Conservation (phyloP, 2,329 filamentous ascomycete species). For the Neonectria sp. region DNA sequence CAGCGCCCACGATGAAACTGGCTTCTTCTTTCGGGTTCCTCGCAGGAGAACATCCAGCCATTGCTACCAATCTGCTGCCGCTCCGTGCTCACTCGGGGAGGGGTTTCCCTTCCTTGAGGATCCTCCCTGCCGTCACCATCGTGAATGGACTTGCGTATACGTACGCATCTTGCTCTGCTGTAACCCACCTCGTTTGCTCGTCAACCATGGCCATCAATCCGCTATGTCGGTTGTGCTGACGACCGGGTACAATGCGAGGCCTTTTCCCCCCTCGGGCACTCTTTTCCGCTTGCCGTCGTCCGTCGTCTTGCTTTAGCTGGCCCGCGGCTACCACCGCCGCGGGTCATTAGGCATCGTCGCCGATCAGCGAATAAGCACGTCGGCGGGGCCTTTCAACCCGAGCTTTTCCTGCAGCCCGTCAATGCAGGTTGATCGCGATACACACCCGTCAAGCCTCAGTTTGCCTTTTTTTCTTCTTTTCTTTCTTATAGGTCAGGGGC, state of each 20-base stretch:
- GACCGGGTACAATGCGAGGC: slow-evolving; percentile 12
- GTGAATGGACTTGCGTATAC: slow-evolving; percentile 2
- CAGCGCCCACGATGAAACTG: slow-evolving; percentile 35
- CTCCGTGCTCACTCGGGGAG: not conserved
- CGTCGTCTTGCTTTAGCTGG: not conserved
- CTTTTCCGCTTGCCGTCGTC: slow-evolving; percentile 9
- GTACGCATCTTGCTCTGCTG: not conserved
- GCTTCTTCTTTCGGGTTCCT: slow-evolving; percentile 26
- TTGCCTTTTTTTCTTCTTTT: not conserved
- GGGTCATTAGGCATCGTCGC: slow-evolving; percentile 33
- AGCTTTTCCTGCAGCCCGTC: slow-evolving; percentile 32
- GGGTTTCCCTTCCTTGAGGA: not conserved
- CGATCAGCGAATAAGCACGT: slow-evolving; percentile 26
- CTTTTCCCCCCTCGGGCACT: slow-evolving; percentile 16
- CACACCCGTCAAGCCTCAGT: slow-evolving; percentile 6
- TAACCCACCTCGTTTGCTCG: not conserved
- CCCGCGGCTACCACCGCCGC: slow-evolving; percentile 23
- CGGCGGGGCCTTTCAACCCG: slow-evolving; percentile 13
- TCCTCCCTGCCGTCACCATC: not conserved
- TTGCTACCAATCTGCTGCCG: slow-evolving; percentile 6
- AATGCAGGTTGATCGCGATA: slow-evolving; percentile 32
- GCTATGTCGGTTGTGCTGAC: slow-evolving; percentile 12
- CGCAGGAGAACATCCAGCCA: slow-evolving; percentile 11
- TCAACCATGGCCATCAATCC: slow-evolving; percentile 8
- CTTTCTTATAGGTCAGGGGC: not conserved